Conservation (phyloP, 495 filamentous ascomycete genomes). For the Talaromyces adpressus region DNA sequence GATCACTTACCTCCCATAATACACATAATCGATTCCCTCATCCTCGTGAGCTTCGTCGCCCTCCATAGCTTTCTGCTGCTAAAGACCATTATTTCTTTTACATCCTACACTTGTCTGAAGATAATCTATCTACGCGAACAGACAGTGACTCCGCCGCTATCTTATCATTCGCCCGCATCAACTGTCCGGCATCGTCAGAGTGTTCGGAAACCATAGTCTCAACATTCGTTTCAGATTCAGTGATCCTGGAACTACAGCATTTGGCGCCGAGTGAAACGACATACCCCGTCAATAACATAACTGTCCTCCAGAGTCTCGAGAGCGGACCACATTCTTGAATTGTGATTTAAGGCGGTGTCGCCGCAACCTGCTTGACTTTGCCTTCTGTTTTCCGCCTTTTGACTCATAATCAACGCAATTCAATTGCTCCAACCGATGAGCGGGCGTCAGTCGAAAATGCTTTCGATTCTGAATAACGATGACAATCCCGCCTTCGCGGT, state of each 20-base stretch:
- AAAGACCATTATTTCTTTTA: not conserved
- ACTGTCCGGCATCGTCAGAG: not conserved
- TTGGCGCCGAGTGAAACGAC: not conserved
- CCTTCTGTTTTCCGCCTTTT: not conserved
- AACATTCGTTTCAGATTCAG: conserved; percentile 1
- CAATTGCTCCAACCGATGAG: not conserved
- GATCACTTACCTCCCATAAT: not conserved
- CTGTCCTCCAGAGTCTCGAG: not conserved
- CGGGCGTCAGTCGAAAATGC: conserved; percentile 22
- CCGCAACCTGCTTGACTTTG: not conserved
- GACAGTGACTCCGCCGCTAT: not conserved
- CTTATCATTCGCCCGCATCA: not conserved
- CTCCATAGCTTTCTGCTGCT: not conserved
- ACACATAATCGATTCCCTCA: not conserved
- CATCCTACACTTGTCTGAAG: not conserved
- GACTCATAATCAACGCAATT: not conserved
- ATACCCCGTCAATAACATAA: not conserved
- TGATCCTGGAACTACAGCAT: not conserved
- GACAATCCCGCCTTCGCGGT: conserved; percentile 43
- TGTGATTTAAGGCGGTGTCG: not conserved
- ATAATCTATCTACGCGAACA: not conserved
- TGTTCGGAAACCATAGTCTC: not conserved
- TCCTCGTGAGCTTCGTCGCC: not conserved
- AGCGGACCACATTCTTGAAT: not conserved
- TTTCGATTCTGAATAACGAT: conserved; percentile 45